phyloP scores from a whole-genome alignment of 371 early-diverging fungal species.

The Hamiltosporidium tvaerminnensis region DNA sequence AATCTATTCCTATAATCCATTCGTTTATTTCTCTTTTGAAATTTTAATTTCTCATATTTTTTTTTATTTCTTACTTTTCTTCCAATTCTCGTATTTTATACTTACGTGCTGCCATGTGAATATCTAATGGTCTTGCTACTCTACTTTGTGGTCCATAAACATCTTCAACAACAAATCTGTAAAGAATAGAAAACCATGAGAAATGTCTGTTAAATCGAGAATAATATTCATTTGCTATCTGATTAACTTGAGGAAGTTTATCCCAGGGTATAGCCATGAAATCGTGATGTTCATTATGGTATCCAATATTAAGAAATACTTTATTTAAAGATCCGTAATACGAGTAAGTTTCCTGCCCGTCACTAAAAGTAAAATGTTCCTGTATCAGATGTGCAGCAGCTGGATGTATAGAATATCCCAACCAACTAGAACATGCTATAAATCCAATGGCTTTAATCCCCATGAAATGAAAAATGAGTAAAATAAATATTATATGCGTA shows the following conservation, averaged over 20 bases:
- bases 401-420: slow-evolving; percentile 76
- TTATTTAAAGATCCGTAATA: slow-evolving; percentile 76
- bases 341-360: slow-evolving; percentile 82
- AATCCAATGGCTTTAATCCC: slow-evolving; percentile 61
- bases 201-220: slow-evolving; percentile 60
- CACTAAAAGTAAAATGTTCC: slow-evolving; percentile 81
- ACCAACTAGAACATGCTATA: slow-evolving; percentile 61
- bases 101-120: background rate
- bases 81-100: too few relatives aligned
- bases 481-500: slow-evolving; percentile 58
- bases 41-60: too few relatives aligned
- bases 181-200: slow-evolving; percentile 68
- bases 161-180: slow-evolving; percentile 61
- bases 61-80: too few relatives aligned
- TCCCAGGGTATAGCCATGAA: slow-evolving; percentile 72
- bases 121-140: slow-evolving; percentile 55
- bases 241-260: slow-evolving; percentile 62
- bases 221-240: slow-evolving; percentile 72
- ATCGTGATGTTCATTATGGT: slow-evolving; percentile 93
- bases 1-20: too few relatives aligned
- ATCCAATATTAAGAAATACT: slow-evolving; percentile 67
- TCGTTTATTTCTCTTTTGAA: too few relatives aligned
- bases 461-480: slow-evolving; percentile 55
- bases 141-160: slow-evolving; percentile 66
- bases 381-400: slow-evolving; percentile 85